A percentile compares a stretch with the other conserved stretches of the same genome.
phyloP scores from a whole-genome alignment of 768 basidiomycete species.

The Pulveroboletus sp. region DNA sequence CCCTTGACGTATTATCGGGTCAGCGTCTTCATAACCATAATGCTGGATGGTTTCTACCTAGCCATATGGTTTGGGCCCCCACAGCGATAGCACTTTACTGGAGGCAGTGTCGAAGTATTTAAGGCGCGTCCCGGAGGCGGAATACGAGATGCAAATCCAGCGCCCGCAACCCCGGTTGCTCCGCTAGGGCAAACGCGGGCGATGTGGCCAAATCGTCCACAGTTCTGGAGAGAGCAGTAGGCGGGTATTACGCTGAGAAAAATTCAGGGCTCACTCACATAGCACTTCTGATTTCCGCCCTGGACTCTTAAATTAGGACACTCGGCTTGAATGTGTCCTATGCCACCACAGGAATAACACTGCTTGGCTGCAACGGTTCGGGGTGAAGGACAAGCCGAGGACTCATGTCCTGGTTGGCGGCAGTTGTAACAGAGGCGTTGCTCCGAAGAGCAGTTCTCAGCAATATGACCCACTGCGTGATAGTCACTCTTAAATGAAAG shows the following conservation, averaged over 20 bases:
- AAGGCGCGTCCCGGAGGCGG: slow-evolving; percentile 72
- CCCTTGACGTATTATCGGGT: slow-evolving; percentile 40
- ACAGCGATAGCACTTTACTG: slow-evolving; percentile 86
- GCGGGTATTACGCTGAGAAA: slow-evolving; percentile 3
- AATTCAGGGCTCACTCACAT: slow-evolving; percentile 45
- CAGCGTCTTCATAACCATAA: slow-evolving; percentile 5
- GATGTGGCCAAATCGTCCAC: slow-evolving; percentile 79
- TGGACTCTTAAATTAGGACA: slow-evolving; percentile 77
- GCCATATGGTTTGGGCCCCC: slow-evolving; percentile 88
- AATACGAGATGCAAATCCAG: slow-evolving; percentile 58
- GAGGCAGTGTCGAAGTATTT: slow-evolving; percentile 72
- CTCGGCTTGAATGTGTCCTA: slow-evolving; percentile 87
- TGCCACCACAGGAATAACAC: slow-evolving; percentile 90
- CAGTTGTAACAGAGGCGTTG: slow-evolving; percentile 93
- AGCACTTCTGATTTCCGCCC: slow-evolving; percentile 72
- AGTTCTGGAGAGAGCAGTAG: slow-evolving; percentile 45
- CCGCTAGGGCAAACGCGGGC: slow-evolving; percentile 68
- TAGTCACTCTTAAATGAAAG: slow-evolving; percentile 13
- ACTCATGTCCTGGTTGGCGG: slow-evolving; percentile 91
- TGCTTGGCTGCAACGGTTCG: slow-evolving; percentile 81
- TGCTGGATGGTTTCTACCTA: slow-evolving; percentile 39
- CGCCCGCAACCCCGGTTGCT: slow-evolving; percentile 32
- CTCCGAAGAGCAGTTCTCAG: slow-evolving; percentile 85
- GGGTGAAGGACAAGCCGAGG: slow-evolving; percentile 80
- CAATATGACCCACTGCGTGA: slow-evolving; percentile 79